These are phyloP conservation scores for Venturia asperata DNA, from an alignment of 2,329 filamentous ascomycete species.

Conservation along the genomic window DNA sequence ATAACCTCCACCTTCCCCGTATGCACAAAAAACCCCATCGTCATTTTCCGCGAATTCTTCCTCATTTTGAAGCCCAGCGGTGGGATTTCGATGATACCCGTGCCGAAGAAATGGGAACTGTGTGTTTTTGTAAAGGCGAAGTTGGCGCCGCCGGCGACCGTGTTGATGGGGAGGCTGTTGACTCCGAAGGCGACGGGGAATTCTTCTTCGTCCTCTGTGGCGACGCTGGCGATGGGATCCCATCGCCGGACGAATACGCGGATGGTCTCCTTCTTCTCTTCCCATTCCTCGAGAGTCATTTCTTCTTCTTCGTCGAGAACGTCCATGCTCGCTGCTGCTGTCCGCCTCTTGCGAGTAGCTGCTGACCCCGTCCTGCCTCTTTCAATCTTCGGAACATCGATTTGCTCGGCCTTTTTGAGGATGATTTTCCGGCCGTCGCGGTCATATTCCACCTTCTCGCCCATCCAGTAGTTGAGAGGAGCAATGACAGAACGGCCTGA, in stretches of 20 bases:
- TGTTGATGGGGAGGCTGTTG: slow-evolving; percentile 47
- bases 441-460: slow-evolving; percentile 68
- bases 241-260: slow-evolving; percentile 58
- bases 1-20: slow-evolving; percentile 74
- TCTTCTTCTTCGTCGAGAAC: slow-evolving; percentile 45
- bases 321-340: slow-evolving; percentile 20
- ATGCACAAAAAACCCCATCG: slow-evolving; percentile 92
- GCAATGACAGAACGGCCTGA: slow-evolving; percentile 72
- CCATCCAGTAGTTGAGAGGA: slow-evolving; percentile 79
- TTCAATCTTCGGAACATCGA: slow-evolving; percentile 33
- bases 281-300: slow-evolving; percentile 59
- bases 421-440: slow-evolving; percentile 64
- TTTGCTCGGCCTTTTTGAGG: slow-evolving; percentile 66
- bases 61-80: slow-evolving; percentile 74
- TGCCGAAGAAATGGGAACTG: slow-evolving; percentile 76
- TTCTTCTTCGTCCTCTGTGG: slow-evolving; percentile 42
- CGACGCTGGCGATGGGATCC: slow-evolving; percentile 52
- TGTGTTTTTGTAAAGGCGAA: slow-evolving; percentile 89
- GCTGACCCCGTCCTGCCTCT: background rate
- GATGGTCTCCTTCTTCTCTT: slow-evolving; percentile 57
- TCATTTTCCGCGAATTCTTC: slow-evolving; percentile 93
- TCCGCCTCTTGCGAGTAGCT: slow-evolving; percentile 8
- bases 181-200: slow-evolving; percentile 54
- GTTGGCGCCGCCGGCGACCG: slow-evolving; percentile 54
- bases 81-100: slow-evolving; percentile 82